Conservation (phyloP, 495 filamentous ascomycete genomes). For the Hypoxylon perforatum region DNA sequence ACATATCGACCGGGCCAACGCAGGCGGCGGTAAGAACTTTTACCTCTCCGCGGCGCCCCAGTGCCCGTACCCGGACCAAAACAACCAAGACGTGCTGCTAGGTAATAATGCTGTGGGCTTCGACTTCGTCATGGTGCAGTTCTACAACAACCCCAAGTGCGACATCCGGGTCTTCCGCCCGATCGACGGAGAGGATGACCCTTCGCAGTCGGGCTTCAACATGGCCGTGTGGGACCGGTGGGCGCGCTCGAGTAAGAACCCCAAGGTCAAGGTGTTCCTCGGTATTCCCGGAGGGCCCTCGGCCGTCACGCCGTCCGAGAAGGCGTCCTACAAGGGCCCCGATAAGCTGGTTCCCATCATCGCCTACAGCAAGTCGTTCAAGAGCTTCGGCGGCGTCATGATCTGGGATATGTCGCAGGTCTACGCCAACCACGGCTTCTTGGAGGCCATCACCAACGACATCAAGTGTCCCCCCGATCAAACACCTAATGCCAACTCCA, state of each 20-base stretch:
- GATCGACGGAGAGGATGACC: conserved; percentile 42
- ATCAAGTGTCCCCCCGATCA: conserved; percentile 22
- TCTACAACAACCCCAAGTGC: conserved; percentile 71
- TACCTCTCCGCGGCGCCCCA: conserved; percentile 67
- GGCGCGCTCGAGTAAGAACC: conserved; percentile 71
- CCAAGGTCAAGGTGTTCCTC: conserved; percentile 70
- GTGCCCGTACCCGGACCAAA: conserved; percentile 64
- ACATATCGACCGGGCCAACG: conserved; percentile 58
- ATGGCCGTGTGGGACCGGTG: conserved; percentile 76
- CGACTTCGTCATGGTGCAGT: conserved; percentile 76
- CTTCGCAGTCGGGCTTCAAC: conserved; percentile 68
- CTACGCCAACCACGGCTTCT: conserved; percentile 66
- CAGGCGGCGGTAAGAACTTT: conserved; percentile 56
- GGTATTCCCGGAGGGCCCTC: conserved; percentile 72
- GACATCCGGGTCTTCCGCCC: conserved; percentile 65
- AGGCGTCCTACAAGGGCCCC: conserved; percentile 65
- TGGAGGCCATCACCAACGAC: conserved; percentile 42
- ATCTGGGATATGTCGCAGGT: conserved; percentile 75
- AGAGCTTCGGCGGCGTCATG: conserved; percentile 76
- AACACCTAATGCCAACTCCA: too few species aligned
- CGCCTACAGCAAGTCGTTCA: conserved; percentile 60
- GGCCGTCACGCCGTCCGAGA: conserved; percentile 63
- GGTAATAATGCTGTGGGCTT: conserved; percentile 56
- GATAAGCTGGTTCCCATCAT: conserved; percentile 60
- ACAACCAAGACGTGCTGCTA: conserved; percentile 65